Evolutionary conservation across 2,329 filamentous ascomycete genomes (phyloP).

Genomic region (Davidsoniella australis): DNA sequence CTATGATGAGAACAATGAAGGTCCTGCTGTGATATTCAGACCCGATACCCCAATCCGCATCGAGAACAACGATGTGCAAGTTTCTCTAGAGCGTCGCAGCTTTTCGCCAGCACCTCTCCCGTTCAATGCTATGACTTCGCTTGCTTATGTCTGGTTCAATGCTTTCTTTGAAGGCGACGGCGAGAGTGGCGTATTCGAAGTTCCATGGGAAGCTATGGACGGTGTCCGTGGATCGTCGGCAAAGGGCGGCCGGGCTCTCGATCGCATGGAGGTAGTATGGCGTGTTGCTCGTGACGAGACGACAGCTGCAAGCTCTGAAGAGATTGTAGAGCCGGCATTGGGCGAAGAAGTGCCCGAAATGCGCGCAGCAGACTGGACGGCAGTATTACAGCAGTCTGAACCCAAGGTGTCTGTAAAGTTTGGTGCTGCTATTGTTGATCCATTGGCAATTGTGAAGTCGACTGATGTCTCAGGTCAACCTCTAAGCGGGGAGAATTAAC

Average conservation of each 20-base stretch:
- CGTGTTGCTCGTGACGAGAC: conserved; percentile 21
- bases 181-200: conserved; percentile 44
- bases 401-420: conserved; percentile 25
- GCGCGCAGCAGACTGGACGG: conserved; percentile 58
- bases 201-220: conserved; percentile 58
- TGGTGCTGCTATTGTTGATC: conserved; percentile 23
- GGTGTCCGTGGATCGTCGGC: conserved; percentile 79
- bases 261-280: conserved; percentile 78
- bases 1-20: conserved; percentile 29
- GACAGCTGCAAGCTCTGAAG: conserved; percentile 17
- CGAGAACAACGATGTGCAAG: conserved; percentile 72
- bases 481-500: conserved; percentile 14
- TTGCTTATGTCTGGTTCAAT: conserved; percentile 97
- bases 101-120: conserved; percentile 60
- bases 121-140: conserved; percentile 76
- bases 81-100: conserved; percentile 75
- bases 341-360: conserved; percentile 56
- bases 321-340: conserved; percentile 42
- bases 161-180: conserved; percentile 63
- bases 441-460: conserved; percentile 20
- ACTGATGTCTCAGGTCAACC: conserved; percentile 23
- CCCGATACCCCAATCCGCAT: conserved; percentile 52
- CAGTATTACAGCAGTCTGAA: conserved; percentile 28
- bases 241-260: conserved; percentile 68
- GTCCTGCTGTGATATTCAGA: conserved; percentile 62